phyloP scores from a whole-genome alignment of 208 protist species.

The Phytomonas serpens region DNA sequence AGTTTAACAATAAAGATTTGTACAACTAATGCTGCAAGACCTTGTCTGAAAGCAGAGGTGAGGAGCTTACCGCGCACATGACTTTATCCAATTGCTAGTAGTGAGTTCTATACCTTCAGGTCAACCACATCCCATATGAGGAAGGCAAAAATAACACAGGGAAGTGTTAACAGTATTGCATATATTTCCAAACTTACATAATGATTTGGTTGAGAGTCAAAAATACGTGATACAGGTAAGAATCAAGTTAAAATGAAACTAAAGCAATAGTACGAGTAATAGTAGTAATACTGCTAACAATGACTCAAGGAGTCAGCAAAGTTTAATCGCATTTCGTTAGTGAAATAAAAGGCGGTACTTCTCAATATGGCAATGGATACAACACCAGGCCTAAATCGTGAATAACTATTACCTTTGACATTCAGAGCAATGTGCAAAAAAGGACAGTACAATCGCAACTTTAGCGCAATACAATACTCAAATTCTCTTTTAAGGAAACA shows the following conservation, averaged over 20 bases:
- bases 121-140: not conserved
- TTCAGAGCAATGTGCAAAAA: not conserved
- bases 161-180: not conserved
- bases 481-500: not conserved
- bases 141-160: not conserved
- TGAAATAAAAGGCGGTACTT: not conserved
- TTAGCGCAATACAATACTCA: not conserved
- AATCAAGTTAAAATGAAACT: not conserved
- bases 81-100: not conserved
- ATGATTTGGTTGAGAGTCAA: not conserved
- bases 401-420: not conserved
- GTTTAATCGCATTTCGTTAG: not conserved
- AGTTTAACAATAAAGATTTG: not conserved
- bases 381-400: not conserved
- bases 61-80: not conserved
- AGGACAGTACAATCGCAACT: not conserved
- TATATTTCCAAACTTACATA: not conserved
- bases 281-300: not conserved
- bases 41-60: not conserved
- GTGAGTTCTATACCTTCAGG: not conserved
- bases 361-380: not conserved
- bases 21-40: not conserved
- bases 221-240: conserved; percentile 3
- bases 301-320: not conserved
- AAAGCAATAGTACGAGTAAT: not conserved